Conservation (phyloP, 1,284 basidiomycete genomes). For the Trichosporon sp. region DNA sequence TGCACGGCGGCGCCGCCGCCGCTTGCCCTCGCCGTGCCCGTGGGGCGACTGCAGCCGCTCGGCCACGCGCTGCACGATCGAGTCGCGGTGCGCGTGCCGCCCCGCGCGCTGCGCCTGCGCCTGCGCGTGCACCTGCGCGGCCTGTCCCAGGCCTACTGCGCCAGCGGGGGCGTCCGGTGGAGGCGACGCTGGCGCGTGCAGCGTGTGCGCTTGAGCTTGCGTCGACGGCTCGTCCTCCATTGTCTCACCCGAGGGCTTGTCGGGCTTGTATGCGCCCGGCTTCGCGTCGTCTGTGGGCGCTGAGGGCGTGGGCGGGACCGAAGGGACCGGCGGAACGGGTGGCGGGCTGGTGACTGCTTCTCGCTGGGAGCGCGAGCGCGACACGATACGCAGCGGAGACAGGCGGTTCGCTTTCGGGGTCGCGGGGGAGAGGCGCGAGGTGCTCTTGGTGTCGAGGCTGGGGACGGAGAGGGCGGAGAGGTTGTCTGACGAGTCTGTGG, state of each 20-base stretch:
- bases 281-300: neutral
- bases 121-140: neutral
- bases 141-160: neutral
- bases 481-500: neutral
- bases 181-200: neutral
- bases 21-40: slow-evolving; percentile 18
- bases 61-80: slow-evolving; percentile 25
- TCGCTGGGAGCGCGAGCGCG: neutral
- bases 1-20: slow-evolving; percentile 25
- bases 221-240: neutral
- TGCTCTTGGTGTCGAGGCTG: neutral
- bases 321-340: too few species aligned
- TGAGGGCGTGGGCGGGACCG: neutral
- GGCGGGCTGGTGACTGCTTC: neutral
- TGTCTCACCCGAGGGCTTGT: neutral
- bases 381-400: neutral
- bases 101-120: slow-evolving; percentile 16
- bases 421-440: neutral
- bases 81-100: slow-evolving; percentile 20
- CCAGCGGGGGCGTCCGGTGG: neutral
- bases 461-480: neutral
- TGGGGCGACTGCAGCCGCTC: slow-evolving; percentile 15
- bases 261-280: too few species aligned
- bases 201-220: neutral
- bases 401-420: neutral